Evolutionary conservation across 805 yeast species (phyloP).

Genomic region (Yamadazyma takamatsuzukensis): DNA sequence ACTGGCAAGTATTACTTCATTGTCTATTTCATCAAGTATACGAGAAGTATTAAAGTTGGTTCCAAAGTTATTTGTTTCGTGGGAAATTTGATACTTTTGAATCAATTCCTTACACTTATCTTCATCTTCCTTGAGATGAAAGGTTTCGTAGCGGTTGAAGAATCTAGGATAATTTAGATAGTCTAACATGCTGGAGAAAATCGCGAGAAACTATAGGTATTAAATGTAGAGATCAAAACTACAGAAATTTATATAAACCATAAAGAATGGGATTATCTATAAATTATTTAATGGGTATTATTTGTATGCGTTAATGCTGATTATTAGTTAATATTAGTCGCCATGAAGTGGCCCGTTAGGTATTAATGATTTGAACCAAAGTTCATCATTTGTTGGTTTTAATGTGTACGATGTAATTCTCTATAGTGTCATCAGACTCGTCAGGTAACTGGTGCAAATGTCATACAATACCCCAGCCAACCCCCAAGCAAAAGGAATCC

Average conservation of each 20-base stretch:
- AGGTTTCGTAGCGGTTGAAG: constrained; percentile 1
- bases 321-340: too few species aligned
- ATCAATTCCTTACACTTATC: constrained; percentile 16
- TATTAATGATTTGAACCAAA: too few species aligned
- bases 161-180: constrained; percentile 10
- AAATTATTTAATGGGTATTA: too few species aligned
- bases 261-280: too few species aligned
- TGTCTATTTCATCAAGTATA: constrained; percentile 23
- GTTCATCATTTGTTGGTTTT: too few species aligned
- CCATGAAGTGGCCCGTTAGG: too few species aligned
- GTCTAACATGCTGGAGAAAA: constrained; percentile 4
- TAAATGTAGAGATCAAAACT: too few species aligned
- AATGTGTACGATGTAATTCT: too few species aligned
- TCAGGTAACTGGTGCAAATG: constrained; percentile 63
- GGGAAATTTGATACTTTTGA: constrained; percentile 17
- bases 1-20: constrained; percentile 19
- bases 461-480: constrained; percentile 64
- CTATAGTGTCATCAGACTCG: constrained; percentile 29
- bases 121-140: neutral
- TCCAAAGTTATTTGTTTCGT: constrained; percentile 13
- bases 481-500: constrained; percentile 90
- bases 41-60: constrained; percentile 31
- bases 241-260: too few species aligned
- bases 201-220: neutral
- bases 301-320: too few species aligned